Conservation (phyloP, 495 filamentous ascomycete genomes). For the Barbatosphaeria neglecta region DNA sequence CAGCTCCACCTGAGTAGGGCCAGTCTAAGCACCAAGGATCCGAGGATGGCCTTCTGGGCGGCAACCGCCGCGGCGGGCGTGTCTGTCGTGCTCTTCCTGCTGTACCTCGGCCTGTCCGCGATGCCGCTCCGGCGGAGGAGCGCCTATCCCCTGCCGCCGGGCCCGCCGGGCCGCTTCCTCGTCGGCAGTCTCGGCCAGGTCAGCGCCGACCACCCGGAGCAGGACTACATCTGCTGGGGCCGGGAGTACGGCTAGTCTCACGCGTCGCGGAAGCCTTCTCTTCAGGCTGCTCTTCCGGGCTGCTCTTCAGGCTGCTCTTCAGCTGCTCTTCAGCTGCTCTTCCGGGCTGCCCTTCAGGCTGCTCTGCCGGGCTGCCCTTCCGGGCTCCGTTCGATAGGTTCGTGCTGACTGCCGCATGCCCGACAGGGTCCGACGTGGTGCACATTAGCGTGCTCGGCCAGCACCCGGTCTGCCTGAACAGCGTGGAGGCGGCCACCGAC, state of each 20-base stretch:
- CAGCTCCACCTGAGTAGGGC: too few species aligned
- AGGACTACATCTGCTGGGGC: neutral
- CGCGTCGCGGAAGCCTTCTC: neutral
- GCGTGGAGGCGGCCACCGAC: slow-evolving; percentile 19
- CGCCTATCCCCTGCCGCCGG: neutral
- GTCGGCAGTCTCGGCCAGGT: neutral
- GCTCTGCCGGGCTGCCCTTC: too few species aligned
- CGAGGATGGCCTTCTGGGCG: too few species aligned
- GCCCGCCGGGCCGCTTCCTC: neutral
- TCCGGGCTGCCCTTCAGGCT: too few species aligned
- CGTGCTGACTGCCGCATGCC: neutral
- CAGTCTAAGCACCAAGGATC: too few species aligned
- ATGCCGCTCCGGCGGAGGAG: neutral
- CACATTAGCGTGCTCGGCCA: slow-evolving; percentile 21
- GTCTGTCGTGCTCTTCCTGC: too few species aligned
- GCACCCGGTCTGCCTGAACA: slow-evolving; percentile 21
- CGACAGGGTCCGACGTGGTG: slow-evolving; percentile 13
- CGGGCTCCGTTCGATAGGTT: too few species aligned
- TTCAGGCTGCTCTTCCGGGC: too few species aligned
- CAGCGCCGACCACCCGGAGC: neutral
- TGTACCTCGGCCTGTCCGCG: neutral
- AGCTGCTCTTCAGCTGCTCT: too few species aligned
- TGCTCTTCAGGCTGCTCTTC: too few species aligned
- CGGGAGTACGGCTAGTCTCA: neutral
- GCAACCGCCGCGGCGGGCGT: too few species aligned